Evolutionary conservation across 305 asterid genomes (phyloP), one percentile per base, ranked within the genome.

Genomic region (Rubia tinctorum): DNA sequence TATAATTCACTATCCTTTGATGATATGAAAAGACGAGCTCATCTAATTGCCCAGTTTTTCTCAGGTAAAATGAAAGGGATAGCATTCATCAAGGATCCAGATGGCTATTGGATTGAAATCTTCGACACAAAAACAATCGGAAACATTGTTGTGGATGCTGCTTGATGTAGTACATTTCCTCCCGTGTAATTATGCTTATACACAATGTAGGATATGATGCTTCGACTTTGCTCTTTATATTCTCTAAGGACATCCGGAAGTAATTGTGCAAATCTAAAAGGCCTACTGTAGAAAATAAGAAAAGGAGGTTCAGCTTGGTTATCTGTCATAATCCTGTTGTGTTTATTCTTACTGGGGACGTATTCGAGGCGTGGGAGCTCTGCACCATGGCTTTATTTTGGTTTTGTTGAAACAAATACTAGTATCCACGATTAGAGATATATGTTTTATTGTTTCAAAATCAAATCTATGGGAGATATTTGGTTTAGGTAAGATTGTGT

Each of bases 31-130:
- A n/a, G n/a, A 11, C 59, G n/a, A 43, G 23, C 42, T 71, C 25
- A 63, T 76, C 62, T 73, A 43, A 66, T 63, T 55, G 68, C 64
- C 71, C 66, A 34, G 56, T 23, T 69, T 30, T 40, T 76, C 79
- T 80, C 88, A 93, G 98, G 97, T 71, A 91, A 83, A 78, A 79
- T 91, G 56, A 88, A 88, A 86, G 91, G 86, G 53, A 72, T 93
- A 71, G 96, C 97, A 22, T 89, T 91, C 85, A 82, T 93, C 73
- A 90, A 91, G 85, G 97, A 93, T 82, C 98, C 98, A 13, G 96
- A 93, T 82, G 96, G 97, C 80, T 93, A 93, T 84, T 89, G 95
- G 96, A 91, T 93, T 60, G 98, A 93, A 87, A 87, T 89, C 76
- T 91, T 91, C 22, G 95, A 93, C 85, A 84, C 88, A 43, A 75